Conservation (phyloP, 306 rosid species). For the Glycine latifolia region DNA sequence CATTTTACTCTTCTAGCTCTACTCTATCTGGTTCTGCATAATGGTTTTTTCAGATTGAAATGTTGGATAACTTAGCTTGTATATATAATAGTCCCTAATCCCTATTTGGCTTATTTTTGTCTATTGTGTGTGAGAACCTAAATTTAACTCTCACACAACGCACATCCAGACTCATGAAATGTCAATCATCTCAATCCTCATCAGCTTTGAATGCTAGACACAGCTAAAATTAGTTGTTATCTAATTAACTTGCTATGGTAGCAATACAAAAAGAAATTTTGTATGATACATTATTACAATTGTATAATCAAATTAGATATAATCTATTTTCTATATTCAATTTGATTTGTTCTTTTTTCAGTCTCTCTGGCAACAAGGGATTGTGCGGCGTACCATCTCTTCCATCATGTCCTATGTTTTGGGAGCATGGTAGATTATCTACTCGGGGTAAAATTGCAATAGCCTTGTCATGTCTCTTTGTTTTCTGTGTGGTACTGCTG, state of each 20-base stretch:
- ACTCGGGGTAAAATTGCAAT: conserved; percentile 76
- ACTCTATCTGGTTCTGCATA: conserved; percentile 36
- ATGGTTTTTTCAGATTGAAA: background rate
- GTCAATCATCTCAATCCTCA: background rate
- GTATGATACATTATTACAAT: background rate
- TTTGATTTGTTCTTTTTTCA: conserved; percentile 51
- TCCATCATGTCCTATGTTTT: conserved; percentile 80
- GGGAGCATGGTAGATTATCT: conserved; percentile 88
- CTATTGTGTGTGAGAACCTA: background rate
- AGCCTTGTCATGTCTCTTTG: conserved; percentile 64
- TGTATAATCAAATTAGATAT: conserved; percentile 28
- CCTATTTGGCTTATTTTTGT: conserved; percentile 3
- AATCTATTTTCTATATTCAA: conserved; percentile 12
- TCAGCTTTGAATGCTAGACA: conserved; percentile 30
- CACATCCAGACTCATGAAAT: too few species aligned
- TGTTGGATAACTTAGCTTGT: conserved; percentile 24
- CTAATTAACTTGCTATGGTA: conserved; percentile 11
- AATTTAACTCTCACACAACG: conserved; percentile 17
- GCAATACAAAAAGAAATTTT: conserved; percentile 17
- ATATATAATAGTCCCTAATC: background rate
- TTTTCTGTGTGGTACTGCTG: conserved; percentile 65
- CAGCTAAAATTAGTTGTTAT: conserved; percentile 16
- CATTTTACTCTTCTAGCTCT: conserved; percentile 37
- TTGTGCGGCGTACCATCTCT: conserved; percentile 85
- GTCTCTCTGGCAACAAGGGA: conserved; percentile 87